Evolutionary conservation across 2,329 filamentous ascomycete genomes (phyloP).

Genomic region (Tolypocladium album): DNA sequence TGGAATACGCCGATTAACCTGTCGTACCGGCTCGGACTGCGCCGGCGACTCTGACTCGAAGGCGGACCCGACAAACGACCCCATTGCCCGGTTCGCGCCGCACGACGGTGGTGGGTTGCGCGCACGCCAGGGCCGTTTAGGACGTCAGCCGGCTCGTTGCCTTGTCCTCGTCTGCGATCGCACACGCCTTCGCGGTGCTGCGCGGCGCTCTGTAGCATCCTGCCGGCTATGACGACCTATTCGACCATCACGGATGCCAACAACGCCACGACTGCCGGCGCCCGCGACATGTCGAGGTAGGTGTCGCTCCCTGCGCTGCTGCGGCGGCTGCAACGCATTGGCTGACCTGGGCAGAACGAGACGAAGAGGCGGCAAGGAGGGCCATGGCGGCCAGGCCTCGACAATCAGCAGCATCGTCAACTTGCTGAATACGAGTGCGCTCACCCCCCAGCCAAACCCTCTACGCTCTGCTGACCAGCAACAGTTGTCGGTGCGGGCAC

Average conservation of each 20-base stretch:
- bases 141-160: background rate
- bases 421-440: conserved; percentile 84
- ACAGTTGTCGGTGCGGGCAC: conserved; percentile 87
- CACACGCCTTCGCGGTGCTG: conserved; percentile 2
- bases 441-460: background rate
- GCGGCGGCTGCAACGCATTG: background rate
- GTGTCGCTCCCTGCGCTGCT: conserved; percentile 1
- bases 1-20: background rate
- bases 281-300: conserved; percentile 40
- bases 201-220: background rate
- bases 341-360: conserved; percentile 32
- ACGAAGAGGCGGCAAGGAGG: conserved; percentile 58
- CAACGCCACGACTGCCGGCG: conserved; percentile 23
- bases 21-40: background rate
- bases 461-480: conserved; percentile 7
- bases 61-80: background rate
- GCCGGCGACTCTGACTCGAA: background rate
- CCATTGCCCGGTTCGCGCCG: too few relatives aligned
- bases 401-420: conserved; percentile 92
- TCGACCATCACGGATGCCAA: conserved; percentile 39
- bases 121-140: background rate
- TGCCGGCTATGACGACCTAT: conserved; percentile 42
- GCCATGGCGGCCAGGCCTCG: conserved; percentile 62
- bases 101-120: background rate
- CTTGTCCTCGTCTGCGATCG: background rate